phyloP scores from a whole-genome alignment of 495 filamentous ascomycete genomes.

The Mytilinidion resinicola region DNA sequence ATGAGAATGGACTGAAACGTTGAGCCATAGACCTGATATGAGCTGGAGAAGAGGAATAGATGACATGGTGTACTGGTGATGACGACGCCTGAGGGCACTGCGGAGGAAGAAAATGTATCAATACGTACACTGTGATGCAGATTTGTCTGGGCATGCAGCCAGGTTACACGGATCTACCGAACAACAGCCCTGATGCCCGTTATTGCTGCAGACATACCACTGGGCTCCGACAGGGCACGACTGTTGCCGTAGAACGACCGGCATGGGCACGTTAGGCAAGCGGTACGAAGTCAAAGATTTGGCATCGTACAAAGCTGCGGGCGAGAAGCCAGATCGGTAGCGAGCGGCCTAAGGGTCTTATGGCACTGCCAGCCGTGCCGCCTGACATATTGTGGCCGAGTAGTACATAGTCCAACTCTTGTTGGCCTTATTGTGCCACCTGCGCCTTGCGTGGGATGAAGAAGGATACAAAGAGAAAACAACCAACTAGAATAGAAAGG shows the following conservation, averaged over 20 bases:
- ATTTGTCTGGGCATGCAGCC: constrained; percentile 1
- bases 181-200: neutral
- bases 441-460: neutral
- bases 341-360: too few relatives aligned
- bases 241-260: neutral
- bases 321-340: too few relatives aligned
- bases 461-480: neutral
- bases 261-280: neutral
- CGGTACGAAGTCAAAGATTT: too few relatives aligned
- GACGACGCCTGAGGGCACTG: neutral
- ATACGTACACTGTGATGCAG: neutral
- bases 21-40: neutral
- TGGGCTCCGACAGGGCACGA: neutral
- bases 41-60: neutral
- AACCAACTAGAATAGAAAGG: too few relatives aligned
- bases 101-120: neutral
- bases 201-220: neutral
- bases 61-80: neutral
- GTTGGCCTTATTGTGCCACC: neutral
- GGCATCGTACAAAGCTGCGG: too few relatives aligned
- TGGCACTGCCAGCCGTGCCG: too few relatives aligned
- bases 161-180: constrained; percentile 2
- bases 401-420: too few relatives aligned
- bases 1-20: neutral
- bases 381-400: too few relatives aligned